Evolutionary conservation across 768 basidiomycete genomes (phyloP), one percentile per base, ranked within the genome.

Genomic region (Suillus spraguei): DNA sequence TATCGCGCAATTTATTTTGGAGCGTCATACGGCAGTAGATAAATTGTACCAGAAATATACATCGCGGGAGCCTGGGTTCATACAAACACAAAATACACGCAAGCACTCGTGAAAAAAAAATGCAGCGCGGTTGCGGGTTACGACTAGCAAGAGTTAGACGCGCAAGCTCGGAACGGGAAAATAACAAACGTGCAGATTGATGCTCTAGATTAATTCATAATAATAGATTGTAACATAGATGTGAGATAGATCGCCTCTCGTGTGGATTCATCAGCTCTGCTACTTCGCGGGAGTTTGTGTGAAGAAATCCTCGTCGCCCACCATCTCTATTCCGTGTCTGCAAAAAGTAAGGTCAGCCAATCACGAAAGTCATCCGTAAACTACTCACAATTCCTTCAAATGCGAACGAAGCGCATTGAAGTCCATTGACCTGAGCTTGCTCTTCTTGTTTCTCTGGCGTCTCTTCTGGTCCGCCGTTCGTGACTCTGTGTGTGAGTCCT

Each of bases 391-490:
- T 65, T 75, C 80, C 68, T 87, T 87, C 63, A 84, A 67, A 65
- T 91, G 90, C 28, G 87, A 89, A 46, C 83, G 76, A 59, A 91
- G 66, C 3, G 84, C 89, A 64, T 89, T 74, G 67, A 88, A 87
- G 4, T 66, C 71, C 71, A 85, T 82, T 61, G 73, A 63, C 56
- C 75, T 76, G 13, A 39, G 16, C 32, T 38, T 64, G 42, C 38
- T 52, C 39, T 36, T 58, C 62, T 39, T 28, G 56, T 50, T 28
- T 69, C 52, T 53, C 67, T 49, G 53, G 60, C 44, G 33, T 24
- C 36, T 59, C 61, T 39, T 59, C 32, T 33, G 52, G 60, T 41
- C 24, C 28, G 28, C 41, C 47, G 33, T 64, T 64, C 16, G 61
- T 44, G 17, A 20, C 1, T 13, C 24, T 4, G 24, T 17, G 24